phyloP scores from a whole-genome alignment of 2,329 filamentous ascomycete genomes.

The Pestalotiopsis sp. region DNA sequence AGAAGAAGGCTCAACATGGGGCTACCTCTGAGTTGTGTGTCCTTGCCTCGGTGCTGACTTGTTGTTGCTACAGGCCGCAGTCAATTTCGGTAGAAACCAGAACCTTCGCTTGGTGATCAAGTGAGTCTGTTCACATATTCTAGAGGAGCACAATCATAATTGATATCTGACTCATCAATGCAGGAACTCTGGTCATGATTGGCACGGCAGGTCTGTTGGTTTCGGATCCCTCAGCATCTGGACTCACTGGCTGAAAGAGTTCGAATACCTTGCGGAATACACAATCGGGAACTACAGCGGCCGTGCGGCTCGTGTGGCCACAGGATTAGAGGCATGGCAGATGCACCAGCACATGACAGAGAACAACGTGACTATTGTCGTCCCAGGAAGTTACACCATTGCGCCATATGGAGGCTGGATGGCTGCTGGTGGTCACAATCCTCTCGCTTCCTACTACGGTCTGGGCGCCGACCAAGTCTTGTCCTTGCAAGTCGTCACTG shows the following conservation, averaged over 20 bases:
- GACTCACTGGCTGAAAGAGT: constrained; percentile 49
- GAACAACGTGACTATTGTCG: constrained; percentile 32
- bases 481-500: constrained; percentile 48
- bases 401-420: constrained; percentile 52
- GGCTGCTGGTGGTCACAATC: constrained; percentile 53
- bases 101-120: constrained; percentile 39
- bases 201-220: constrained; percentile 47
- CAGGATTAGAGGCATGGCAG: constrained; percentile 38
- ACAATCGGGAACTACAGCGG: constrained; percentile 31
- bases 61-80: constrained; percentile 20
- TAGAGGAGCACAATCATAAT: constrained; percentile 14
- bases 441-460: constrained; percentile 46
- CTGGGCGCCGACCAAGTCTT: constrained; percentile 51
- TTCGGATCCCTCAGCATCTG: constrained; percentile 49
- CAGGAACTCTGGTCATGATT: constrained; percentile 51
- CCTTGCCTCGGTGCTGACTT: background rate
- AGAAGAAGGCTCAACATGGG: too few relatives aligned
- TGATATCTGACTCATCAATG: constrained; percentile 34
- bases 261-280: constrained; percentile 39
- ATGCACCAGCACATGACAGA: constrained; percentile 32
- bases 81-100: constrained; percentile 36
- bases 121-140: constrained; percentile 23
- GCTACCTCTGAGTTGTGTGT: too few relatives aligned
- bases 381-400: constrained; percentile 34
- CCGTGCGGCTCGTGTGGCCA: constrained; percentile 38